A percentile compares a stretch with the other conserved stretches of the same genome.
phyloP scores from a whole-genome alignment of 495 filamentous ascomycete genomes.

The Neurospora tetraspora region DNA sequence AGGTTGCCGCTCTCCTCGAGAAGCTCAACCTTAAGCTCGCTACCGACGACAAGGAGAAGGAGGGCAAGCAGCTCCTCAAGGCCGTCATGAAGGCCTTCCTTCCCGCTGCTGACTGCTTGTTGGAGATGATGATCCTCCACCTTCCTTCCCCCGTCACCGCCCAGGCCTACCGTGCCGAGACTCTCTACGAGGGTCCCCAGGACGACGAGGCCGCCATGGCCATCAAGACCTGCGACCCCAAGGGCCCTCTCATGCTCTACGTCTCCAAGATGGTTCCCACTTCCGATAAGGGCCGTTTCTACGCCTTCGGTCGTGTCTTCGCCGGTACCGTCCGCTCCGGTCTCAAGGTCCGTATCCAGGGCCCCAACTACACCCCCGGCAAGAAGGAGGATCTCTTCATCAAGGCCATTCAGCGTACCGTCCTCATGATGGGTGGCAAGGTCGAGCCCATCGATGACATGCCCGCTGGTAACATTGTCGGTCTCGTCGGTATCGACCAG shows the following conservation, averaged over 20 bases:
- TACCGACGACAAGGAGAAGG: conserved; percentile 79
- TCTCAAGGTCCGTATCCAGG: conserved; percentile 99
- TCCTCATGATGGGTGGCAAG: conserved; percentile 99
- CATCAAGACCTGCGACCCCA: conserved; percentile 97
- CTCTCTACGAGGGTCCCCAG: conserved; percentile 91
- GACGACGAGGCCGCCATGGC: conserved; percentile 88
- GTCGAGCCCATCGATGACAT: conserved; percentile 99
- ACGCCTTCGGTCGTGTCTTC: conserved; percentile 99
- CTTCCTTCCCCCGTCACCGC: conserved; percentile 91
- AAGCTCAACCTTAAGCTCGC: conserved; percentile 91
- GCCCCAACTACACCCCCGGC: conserved; percentile 94
- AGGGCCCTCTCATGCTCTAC: conserved; percentile 98
- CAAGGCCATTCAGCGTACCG: conserved; percentile 99
- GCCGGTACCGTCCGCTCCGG: conserved; percentile 93
- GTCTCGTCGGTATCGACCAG: conserved; percentile 98
- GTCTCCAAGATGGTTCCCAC: conserved; percentile 99
- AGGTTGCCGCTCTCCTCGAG: conserved; percentile 68
- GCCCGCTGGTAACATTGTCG: conserved; percentile 97
- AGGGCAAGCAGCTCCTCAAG: conserved; percentile 96
- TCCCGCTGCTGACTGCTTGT: conserved; percentile 90
- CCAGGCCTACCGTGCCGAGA: conserved; percentile 97
- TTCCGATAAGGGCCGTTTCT: conserved; percentile 99
- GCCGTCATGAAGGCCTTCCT: conserved; percentile 97
- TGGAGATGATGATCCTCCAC: conserved; percentile 99
- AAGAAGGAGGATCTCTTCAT: conserved; percentile 99